Conservation (phyloP, 345 rosid species). For the Rhodamnia argentea region DNA sequence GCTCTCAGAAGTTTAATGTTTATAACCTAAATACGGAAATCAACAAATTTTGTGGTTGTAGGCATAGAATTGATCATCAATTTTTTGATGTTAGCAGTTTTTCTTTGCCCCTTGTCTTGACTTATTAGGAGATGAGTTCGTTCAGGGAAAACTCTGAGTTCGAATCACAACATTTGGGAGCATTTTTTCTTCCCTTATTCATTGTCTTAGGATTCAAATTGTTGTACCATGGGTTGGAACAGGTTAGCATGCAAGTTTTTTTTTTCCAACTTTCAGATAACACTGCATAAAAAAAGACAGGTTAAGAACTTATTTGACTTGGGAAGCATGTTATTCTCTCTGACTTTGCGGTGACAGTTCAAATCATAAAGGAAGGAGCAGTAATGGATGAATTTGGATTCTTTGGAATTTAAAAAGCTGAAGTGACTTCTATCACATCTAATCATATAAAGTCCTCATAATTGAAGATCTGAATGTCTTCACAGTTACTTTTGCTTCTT, state of each 20-base stretch:
- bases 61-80: background rate
- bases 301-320: background rate
- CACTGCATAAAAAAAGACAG: background rate
- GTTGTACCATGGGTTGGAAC: background rate
- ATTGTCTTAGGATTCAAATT: background rate
- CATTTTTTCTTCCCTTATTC: background rate
- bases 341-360: background rate
- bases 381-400: background rate
- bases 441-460: background rate
- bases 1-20: background rate
- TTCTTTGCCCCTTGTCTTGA: background rate
- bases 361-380: background rate
- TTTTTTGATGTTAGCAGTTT: background rate
- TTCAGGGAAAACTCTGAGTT: background rate
- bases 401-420: background rate
- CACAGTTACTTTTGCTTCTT: background rate
- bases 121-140: background rate
- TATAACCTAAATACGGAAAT: background rate
- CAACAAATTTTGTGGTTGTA: background rate
- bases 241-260: background rate
- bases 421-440: background rate
- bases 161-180: background rate
- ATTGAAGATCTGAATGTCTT: background rate
- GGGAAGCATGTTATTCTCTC: background rate
- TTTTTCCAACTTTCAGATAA: background rate